Percentiles rank a stretch among this genome's conserved stretches.
Conservation (phyloP, 306 rosid genomes). For the Abrus pulchellus region DNA sequence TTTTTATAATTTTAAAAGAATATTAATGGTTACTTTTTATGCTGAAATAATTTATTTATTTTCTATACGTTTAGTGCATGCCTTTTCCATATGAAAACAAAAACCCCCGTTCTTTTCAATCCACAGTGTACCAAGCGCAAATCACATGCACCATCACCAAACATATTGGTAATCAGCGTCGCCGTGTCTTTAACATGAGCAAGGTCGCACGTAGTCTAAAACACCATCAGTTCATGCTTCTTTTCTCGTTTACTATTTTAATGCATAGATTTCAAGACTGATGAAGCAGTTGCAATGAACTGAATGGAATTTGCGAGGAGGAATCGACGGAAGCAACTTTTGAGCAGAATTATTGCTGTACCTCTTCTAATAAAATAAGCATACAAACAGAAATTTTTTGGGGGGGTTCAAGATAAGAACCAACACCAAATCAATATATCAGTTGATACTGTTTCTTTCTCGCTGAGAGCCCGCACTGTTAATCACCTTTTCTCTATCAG, state of each 20-base stretch:
- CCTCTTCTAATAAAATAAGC: background rate
- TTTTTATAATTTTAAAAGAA: too few species aligned
- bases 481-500: too few species aligned
- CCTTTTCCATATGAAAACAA: conserved; percentile 35
- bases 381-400: background rate
- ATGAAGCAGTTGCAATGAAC: conserved; percentile 21
- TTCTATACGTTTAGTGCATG: too few species aligned
- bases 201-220: background rate
- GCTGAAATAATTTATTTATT: too few species aligned
- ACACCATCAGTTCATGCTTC: background rate
- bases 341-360: background rate
- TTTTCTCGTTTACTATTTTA: background rate
- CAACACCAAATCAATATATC: background rate
- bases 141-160: background rate
- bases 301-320: conserved; percentile 33
- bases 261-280: conserved; percentile 9
- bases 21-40: too few species aligned
- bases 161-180: conserved; percentile 34
- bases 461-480: background rate
- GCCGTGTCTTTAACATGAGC: background rate
- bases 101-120: conserved; percentile 7
- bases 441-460: background rate
- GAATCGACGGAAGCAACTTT: conserved; percentile 37
- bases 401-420: background rate
- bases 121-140: conserved; percentile 14